Evolutionary conservation across 345 rosid genomes (phyloP), one percentile per base, ranked within the genome.

Genomic region (Angophora floribunda): DNA sequence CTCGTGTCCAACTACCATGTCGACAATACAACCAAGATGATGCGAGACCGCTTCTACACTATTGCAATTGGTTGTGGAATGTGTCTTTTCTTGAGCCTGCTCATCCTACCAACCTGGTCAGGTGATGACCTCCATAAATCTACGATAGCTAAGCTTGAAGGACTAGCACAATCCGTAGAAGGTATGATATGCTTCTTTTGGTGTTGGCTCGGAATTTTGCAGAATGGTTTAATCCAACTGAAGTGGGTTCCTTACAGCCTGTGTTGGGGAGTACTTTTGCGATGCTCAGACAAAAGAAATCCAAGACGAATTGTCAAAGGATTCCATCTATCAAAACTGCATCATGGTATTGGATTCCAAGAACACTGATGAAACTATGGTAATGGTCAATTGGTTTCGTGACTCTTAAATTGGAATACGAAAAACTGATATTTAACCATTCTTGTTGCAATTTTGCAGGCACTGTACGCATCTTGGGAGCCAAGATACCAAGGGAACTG

Each of bases 391-490:
- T 61, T 26, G 28, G 67, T 26, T 50, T 49, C 30, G 86, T 17
- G 41, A 85, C 45, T 84, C 52, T 10, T 59, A 85, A 17, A 11
- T 13, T 26, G 61, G 44, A 85, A 53, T 51, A 51, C 7, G 28
- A 6, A n/a, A 67, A 32, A 8, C 79, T 36, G 21, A 67, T 16
- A 32, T 67, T 84, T 32, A 36, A n/a, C 86, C 30, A 85, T 47
- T 47, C 86, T 53, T 41, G 4, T 85, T 32, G 22, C 79, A 32
- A 55, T 85, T 17, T 52, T 52, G 87, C 88, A 93, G 95, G 97
- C 97, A n/a, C 87, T 92, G 9, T 91, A 96, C 88, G 96, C 97
- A 32, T 94, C 95, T 61, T 96, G 98, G 98, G 98, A 96, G 88
- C 97, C 97, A 4, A 93, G 96, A 91, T 95, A 94, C 88, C 91